Percentiles rank a stretch among this genome's conserved stretches.
Evolutionary conservation across 495 filamentous ascomycete species (phyloP).

Genomic region (Aspergillus bridgeri): DNA sequence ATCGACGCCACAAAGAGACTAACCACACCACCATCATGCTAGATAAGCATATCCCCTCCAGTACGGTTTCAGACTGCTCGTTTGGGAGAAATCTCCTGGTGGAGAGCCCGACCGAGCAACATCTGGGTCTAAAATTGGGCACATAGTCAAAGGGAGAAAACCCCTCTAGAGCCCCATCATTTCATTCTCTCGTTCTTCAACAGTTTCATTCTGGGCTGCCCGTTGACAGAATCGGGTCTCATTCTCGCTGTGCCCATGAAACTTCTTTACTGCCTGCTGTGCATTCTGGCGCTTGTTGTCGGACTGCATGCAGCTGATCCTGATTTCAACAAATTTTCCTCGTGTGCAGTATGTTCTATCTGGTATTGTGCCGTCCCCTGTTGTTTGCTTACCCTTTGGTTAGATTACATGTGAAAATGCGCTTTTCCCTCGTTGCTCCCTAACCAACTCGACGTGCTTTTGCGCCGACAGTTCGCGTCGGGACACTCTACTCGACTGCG

Average conservation of each 20-base stretch:
- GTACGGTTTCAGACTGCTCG: background rate
- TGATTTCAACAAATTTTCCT: background rate
- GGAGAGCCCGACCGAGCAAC: background rate
- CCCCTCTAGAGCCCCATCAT: background rate
- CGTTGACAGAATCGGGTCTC: background rate
- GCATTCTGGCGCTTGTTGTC: background rate
- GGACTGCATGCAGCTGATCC: background rate
- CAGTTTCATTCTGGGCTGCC: background rate
- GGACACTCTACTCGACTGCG: background rate
- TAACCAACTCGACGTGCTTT: background rate
- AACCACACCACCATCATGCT: background rate
- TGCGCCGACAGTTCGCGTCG: background rate
- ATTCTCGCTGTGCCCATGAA: background rate
- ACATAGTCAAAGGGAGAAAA: background rate
- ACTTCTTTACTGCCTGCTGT: background rate
- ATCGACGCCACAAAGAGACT: background rate
- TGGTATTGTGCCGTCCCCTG: background rate
- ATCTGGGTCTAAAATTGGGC: background rate
- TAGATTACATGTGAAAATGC: background rate
- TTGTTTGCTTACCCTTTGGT: background rate
- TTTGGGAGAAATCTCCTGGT: background rate
- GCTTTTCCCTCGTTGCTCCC: background rate
- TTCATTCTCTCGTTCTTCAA: background rate
- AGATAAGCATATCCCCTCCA: background rate
- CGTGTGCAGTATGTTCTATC: constrained; percentile 7